phyloP scores from a whole-genome alignment of 257 asterid genomes.

The Petunia secreta region DNA sequence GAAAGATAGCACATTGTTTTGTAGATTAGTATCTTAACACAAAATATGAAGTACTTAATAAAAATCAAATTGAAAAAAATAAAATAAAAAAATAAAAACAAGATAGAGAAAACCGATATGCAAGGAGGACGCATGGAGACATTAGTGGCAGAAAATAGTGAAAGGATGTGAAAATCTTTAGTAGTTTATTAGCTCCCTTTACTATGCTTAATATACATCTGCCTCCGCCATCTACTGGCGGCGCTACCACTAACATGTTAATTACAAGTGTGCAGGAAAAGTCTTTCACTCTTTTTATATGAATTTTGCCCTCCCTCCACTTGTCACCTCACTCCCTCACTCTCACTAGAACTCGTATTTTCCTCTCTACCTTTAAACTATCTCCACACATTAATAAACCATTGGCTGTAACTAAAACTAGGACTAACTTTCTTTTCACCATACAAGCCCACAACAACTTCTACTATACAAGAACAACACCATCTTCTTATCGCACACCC shows the following conservation, averaged over 20 bases:
- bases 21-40: too few relatives aligned
- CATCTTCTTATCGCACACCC: constrained; percentile 21
- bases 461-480: constrained; percentile 48
- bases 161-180: constrained; percentile 29
- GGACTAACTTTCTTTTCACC: constrained; percentile 53
- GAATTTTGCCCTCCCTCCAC: constrained; percentile 54
- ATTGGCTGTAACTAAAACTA: constrained; percentile 62
- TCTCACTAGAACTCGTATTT: constrained; percentile 56
- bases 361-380: constrained; percentile 48
- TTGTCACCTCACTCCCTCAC: constrained; percentile 51
- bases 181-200: constrained; percentile 33
- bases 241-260: constrained; percentile 49
- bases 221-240: constrained; percentile 47
- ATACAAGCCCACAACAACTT: constrained; percentile 55
- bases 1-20: too few relatives aligned
- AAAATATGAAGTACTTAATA: too few relatives aligned
- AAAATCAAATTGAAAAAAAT: too few relatives aligned
- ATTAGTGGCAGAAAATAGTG: constrained; percentile 32
- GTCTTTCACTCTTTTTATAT: constrained; percentile 35
- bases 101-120: constrained; percentile 24
- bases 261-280: constrained; percentile 27
- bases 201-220: not conserved
- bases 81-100: constrained; percentile 14
- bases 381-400: constrained; percentile 40
- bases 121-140: constrained; percentile 10